Percentiles rank a stretch among this genome's conserved stretches.
These are phyloP conservation scores for Cucumis sativus DNA, from an alignment of 306 rosid genomes.

Conservation along the genomic window Cucumber_9930_V3 NC_026657.2:29046501-29047000, in stretches of 20 bases:
- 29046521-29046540: not conserved
- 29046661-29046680: too few species aligned
- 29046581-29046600: not conserved
- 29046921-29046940: not conserved
- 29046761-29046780: not conserved
- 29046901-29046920: not conserved
- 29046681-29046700: too few species aligned
- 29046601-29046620: too few species aligned
- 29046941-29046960: not conserved
- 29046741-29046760: too few species aligned
- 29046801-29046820: not conserved
- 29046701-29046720: too few species aligned
- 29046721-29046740: too few species aligned
- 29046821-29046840: not conserved
- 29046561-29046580: not conserved
- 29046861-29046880: not conserved
- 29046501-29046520: not conserved
- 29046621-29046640: too few species aligned
- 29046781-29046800: not conserved
- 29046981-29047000: not conserved
- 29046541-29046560: not conserved
- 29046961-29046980: not conserved
- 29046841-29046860: not conserved
- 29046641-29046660: too few species aligned
- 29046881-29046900: not conserved